phyloP scores from a whole-genome alignment of 2,329 filamentous ascomycete genomes.

The Claviceps capensis region DNA sequence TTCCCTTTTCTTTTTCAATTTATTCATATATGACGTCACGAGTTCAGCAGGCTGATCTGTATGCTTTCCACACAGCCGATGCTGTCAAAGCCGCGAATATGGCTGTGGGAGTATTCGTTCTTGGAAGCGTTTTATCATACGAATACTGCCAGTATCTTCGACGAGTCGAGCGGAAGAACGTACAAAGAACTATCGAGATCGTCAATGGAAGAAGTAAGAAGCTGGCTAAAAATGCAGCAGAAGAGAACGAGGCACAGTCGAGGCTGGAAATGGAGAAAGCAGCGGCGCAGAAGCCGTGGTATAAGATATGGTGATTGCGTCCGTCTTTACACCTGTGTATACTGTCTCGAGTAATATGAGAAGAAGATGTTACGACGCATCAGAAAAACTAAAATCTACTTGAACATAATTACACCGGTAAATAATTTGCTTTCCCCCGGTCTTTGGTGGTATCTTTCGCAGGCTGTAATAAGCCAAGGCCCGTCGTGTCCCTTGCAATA shows the following conservation, averaged over 20 bases:
- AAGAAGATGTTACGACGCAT: neutral
- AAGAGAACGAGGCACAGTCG: conserved; percentile 23
- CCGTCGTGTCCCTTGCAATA: neutral
- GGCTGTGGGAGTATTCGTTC: conserved; percentile 66
- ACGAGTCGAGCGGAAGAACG: conserved; percentile 62
- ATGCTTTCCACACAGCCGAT: conserved; percentile 14
- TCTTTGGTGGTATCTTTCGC: neutral
- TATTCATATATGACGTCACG: neutral
- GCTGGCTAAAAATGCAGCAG: conserved; percentile 30
- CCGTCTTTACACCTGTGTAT: neutral
- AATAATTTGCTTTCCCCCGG: neutral
- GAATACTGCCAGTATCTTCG: conserved; percentile 73
- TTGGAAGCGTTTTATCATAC: conserved; percentile 58
- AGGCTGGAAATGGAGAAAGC: conserved; percentile 19
- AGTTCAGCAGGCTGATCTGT: neutral
- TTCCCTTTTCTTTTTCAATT: neutral
- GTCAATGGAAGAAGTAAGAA: conserved; percentile 36
- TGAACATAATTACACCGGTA: neutral
- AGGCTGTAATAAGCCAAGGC: neutral
- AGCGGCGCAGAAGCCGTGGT: conserved; percentile 33
- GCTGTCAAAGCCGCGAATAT: conserved; percentile 55
- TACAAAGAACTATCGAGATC: conserved; percentile 71
- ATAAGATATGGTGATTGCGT: conserved; percentile 38
- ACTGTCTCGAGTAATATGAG: neutral
- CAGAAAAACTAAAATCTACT: neutral